Base-by-base conservation (phyloP, 106 monocot genomes). In the Dendrobium officinale region DNA sequence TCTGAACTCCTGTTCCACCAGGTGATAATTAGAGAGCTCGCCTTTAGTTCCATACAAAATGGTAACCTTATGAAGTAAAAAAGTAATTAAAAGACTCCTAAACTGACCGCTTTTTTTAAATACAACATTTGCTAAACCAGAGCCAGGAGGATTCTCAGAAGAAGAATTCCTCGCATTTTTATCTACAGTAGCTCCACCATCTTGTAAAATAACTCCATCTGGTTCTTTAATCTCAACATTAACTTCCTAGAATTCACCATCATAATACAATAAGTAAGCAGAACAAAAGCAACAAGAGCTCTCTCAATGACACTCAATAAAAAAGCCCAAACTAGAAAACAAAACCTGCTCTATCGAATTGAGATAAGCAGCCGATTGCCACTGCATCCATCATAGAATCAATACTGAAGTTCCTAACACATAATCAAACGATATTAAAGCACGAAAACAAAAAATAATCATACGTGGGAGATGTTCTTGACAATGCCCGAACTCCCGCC, bases 321-420 rank as follows among this genome's bases (percentile, higher is more conserved):
- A 27, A 76, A 22, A 5, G 26, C 26, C 17, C 4, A 48, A 49
- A 49, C 45, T 26, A 49, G 48, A 24, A 76, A 42, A 16, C 43
- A 73, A 75, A 27, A 76, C 76, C 76, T 76, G 48, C 47, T 76
- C 76, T n/a, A 76, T 76, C 8, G 49, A 49, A 24, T 51, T 76
- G 76, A 76, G 76, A 76, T 76, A 27, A 49, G 49, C 76, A 48
- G 18, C 20, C 22, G 76, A 51, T 76, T 76, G 45, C 76, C 45
- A 49, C 76, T 76, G 76, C 49, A 49, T 76, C 76, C 47, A 76
- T 42, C 48, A 49, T 16, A 24, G 76, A 26, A 76, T 49, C 76
- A 49, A 76, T 26, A 43, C n/a, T 24, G 22, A 6, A 45, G 45
- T 42, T 44, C 20, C 22, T 48, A 11, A 27, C 5, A 27, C 22